Conservation (phyloP, 2,329 filamentous ascomycete genomes). For the Daldinia eschscholtzii region DNA sequence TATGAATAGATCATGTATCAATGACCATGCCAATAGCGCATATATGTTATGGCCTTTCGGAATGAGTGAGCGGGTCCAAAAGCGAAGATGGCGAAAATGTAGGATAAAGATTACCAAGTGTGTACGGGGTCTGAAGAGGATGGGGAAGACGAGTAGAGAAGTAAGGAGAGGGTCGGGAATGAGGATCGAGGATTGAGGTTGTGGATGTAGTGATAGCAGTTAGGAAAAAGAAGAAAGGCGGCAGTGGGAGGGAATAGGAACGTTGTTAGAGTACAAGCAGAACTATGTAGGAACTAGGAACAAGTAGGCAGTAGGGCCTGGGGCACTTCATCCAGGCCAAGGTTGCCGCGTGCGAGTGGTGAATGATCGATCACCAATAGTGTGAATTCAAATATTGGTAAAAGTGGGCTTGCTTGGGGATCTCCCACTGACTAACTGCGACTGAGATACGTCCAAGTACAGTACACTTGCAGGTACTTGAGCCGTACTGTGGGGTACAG, state of each 20-base stretch:
- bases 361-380: conserved; percentile 51
- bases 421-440: conserved; percentile 45
- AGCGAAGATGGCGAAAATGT: conserved; percentile 11
- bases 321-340: conserved; percentile 24
- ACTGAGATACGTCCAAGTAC: conserved; percentile 37
- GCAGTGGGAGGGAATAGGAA: conserved; percentile 44
- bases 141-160: conserved; percentile 6
- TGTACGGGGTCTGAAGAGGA: neutral
- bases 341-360: conserved; percentile 49
- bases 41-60: conserved; percentile 5
- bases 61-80: neutral
- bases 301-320: conserved; percentile 1
- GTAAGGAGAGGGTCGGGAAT: conserved; percentile 3
- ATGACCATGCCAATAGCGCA: conserved; percentile 15
- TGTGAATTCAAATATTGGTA: conserved; percentile 52
- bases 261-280: conserved; percentile 18
- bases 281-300: neutral
- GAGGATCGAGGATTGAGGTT: conserved; percentile 18
- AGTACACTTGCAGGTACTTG: conserved; percentile 34
- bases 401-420: conserved; percentile 47
- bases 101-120: conserved; percentile 20
- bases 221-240: conserved; percentile 41
- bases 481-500: conserved; percentile 21
- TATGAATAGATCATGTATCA: conserved; percentile 33
- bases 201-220: conserved; percentile 35